Evolutionary conservation across 2,329 filamentous ascomycete genomes (phyloP), one percentile per base, ranked within the genome.

Genomic region (Teratosphaeria pseudoeucalypti): DNA sequence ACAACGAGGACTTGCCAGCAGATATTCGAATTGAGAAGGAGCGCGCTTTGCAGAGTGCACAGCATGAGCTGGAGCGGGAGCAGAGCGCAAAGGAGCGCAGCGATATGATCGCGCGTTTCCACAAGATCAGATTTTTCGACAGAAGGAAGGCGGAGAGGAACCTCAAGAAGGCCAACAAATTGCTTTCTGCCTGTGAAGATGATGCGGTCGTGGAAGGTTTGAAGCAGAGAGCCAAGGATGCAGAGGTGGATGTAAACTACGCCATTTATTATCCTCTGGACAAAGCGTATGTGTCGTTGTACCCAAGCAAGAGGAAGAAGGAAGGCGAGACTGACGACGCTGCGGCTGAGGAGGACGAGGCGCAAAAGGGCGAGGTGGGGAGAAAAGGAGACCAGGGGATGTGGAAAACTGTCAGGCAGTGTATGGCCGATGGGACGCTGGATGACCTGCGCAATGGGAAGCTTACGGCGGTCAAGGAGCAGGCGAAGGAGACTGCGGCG

Each of bases 71-170:
- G 60, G 78, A 74, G 4, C 79, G 82, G 63, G 79, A 81, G 55
- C 77, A 82, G 61, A 79, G 80, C 60, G 83, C 85, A 67, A 85
- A 84, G 74, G 80, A 79, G 69, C 81, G 84, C 65, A 81, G 80
- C 66, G 80, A 84, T 61, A 89, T 92, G 82, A 90, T 92, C 63
- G 79, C 79, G 56, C 88, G 86, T 72, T 94, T 91, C 67, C 89
- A 92, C 72, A 92, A 90, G 82, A 84, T 92, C 56, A 80, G 89
- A 32, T 94, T 94, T 71, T 92, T 92, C 73, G 89, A 89, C 88
- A 82, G 87, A 55, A 86, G 89, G 74, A 91, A 90, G 73, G 87
- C 87, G 32, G 81, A 80, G 56, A 80, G 87, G 60, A 78, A 85
- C 52, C 77, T 84, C 57, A 91, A 87, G 72, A 82, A 85, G 68